These are phyloP conservation scores for Termitomyces sp. DNA, from an alignment of 1,284 basidiomycete genomes.

Conservation along the genomic window DNA sequence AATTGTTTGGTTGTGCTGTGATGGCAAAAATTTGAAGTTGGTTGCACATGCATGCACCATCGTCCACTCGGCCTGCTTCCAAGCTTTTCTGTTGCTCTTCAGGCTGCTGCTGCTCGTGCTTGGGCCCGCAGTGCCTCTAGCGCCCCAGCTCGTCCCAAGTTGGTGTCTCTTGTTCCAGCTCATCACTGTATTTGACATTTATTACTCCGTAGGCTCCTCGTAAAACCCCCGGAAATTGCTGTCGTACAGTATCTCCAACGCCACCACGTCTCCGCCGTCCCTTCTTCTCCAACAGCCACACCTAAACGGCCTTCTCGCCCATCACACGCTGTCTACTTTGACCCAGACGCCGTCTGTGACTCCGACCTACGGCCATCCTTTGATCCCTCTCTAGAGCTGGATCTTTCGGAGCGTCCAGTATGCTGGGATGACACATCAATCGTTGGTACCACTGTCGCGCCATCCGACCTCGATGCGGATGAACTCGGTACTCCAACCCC, in stretches of 20 bases:
- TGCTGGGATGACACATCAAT: constrained; percentile 13
- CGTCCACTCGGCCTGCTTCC: constrained; percentile 27
- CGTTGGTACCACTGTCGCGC: constrained; percentile 10
- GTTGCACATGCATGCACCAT: constrained; percentile 59
- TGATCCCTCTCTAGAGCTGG: constrained; percentile 7
- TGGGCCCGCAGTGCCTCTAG: constrained; percentile 30
- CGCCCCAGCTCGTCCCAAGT: constrained; percentile 1
- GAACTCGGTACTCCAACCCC: not conserved
- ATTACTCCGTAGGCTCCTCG: not conserved
- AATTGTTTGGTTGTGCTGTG: constrained; percentile 16
- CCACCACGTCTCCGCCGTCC: not conserved
- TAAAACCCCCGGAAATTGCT: not conserved
- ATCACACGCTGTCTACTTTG: constrained; percentile 16
- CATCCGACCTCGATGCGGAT: not conserved
- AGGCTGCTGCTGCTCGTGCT: constrained; percentile 46
- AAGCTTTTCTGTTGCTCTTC: constrained; percentile 36
- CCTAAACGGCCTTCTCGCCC: not conserved
- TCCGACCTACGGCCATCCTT: constrained; percentile 13
- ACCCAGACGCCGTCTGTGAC: constrained; percentile 17
- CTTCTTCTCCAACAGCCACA: not conserved
- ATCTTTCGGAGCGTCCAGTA: not conserved
- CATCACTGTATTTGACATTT: not conserved
- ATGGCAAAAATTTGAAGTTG: constrained; percentile 11
- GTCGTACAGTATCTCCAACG: constrained; percentile 2
- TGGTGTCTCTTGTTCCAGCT: not conserved